A percentile compares a stretch with the other conserved stretches of the same genome.
These are phyloP conservation scores for Dalbergia cochinchinensis DNA, from an alignment of 306 rosid genomes.

Conservation along the genomic window DNA sequence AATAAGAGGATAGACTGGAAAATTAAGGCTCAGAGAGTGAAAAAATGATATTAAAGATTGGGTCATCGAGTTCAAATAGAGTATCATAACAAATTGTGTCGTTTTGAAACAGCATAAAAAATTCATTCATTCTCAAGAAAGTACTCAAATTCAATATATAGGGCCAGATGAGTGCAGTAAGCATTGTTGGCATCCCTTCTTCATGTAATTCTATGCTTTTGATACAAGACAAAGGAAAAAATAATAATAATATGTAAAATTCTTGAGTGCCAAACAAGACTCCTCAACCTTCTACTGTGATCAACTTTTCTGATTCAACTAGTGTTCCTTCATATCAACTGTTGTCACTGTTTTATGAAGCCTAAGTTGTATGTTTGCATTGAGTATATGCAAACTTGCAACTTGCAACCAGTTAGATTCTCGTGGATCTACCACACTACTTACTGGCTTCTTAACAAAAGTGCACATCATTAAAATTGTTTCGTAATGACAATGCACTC, in stretches of 20 bases:
- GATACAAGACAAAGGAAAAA: background rate
- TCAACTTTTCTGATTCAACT: conserved; percentile 3
- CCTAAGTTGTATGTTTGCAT: conserved; percentile 6
- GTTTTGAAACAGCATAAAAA: background rate
- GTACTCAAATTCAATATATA: background rate
- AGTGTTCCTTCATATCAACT: conserved; percentile 9
- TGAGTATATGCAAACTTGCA: conserved; percentile 9
- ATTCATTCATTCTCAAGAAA: background rate
- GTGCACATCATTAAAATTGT: conserved; percentile 12
- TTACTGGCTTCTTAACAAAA: background rate
- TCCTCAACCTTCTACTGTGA: background rate
- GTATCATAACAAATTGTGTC: background rate
- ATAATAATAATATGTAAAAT: conserved; percentile 17
- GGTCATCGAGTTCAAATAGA: background rate
- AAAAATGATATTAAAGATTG: conserved; percentile 1
- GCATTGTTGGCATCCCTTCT: conserved; percentile 3
- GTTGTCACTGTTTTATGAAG: background rate
- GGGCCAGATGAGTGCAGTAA: background rate
- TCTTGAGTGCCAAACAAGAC: conserved; percentile 19
- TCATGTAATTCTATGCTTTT: conserved; percentile 9
- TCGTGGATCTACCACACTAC: background rate
- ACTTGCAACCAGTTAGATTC: background rate
- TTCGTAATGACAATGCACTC: background rate
- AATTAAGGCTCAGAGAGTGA: background rate
- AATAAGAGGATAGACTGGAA: background rate